Evolutionary conservation across 1,284 basidiomycete genomes (phyloP), one percentile per base, ranked within the genome.

Genomic region (Cutaneotrichosporon sp.): DNA sequence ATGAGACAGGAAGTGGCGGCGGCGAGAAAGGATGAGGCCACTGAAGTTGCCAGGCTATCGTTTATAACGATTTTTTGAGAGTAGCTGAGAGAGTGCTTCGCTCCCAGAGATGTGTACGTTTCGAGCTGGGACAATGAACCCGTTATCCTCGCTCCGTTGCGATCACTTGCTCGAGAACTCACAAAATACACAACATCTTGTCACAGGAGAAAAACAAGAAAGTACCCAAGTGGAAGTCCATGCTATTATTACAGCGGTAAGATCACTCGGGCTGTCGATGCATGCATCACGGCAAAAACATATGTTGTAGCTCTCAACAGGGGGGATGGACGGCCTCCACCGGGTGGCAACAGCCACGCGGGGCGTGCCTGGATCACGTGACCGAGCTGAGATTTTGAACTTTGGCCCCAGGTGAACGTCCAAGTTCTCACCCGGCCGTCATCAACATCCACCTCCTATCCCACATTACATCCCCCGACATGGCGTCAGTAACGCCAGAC

Each of bases 401-500:
- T n/a, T 21, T 21, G 34, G 10, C 26, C 10, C 32, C 55, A 42
- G 7, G 18, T 22, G 13, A 34, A n/a, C 32, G 26, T 38, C 11
- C 21, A 21, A 32, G 21, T 55, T 30, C 18, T 16, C 51, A 6
- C 10, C 26, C 34, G 9, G 6, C 31, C 10, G 22, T 49, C 21
- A 34, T 56, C 60, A 32, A 55, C 60, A 34, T 47, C 57, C 38
- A 50, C 62, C 13, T 47, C 60, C 16, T 46, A n/a, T n/a, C 42
- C 51, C 31, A 31, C 14, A 53, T 13, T 13, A 66, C 30, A 26
- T 18, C 11, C 40, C 31, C 10, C 34, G 47, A 36, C 46, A 67
- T 66, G 67, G 66, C 73, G 38, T 58, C 61, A 60, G 68, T 67
- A 26, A 49, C 67, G 55, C 63, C 55, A 32, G 67, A 65, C 10